These are phyloP conservation scores for Plasmodium vivax DNA, from an alignment of 169 alveolate species.

Conservation along the genomic window DNA sequence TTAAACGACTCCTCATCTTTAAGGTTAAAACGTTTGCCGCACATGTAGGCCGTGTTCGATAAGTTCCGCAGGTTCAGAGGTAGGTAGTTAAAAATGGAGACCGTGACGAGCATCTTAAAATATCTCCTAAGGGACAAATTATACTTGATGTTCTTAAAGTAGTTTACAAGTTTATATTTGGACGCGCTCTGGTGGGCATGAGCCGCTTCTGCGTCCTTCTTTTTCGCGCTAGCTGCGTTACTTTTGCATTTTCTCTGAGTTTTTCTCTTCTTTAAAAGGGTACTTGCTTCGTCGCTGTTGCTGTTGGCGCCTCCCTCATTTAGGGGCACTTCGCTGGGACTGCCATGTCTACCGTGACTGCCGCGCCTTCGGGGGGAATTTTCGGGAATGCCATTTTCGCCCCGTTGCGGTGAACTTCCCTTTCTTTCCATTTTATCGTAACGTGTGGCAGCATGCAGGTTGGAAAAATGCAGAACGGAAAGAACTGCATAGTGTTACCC, in stretches of 20 bases:
- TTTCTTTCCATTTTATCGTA: slow-evolving; percentile 11
- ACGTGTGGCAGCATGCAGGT: background rate
- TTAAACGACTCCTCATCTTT: slow-evolving; percentile 37
- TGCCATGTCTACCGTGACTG: background rate
- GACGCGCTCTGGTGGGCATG: slow-evolving; percentile 13
- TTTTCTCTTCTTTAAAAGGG: background rate
- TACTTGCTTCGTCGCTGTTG: background rate
- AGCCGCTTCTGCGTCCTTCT: slow-evolving; percentile 2
- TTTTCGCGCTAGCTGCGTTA: slow-evolving; percentile 3
- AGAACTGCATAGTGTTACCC: background rate
- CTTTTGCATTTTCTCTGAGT: slow-evolving; percentile 5
- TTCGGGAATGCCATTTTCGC: background rate
- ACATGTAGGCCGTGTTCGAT: slow-evolving; percentile 34
- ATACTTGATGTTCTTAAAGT: slow-evolving; percentile 23
- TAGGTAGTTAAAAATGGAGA: slow-evolving; percentile 43
- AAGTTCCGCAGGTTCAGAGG: slow-evolving; percentile 45
- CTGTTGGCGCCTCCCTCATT: background rate
- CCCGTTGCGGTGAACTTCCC: background rate
- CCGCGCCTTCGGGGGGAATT: background rate
- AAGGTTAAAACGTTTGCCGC: slow-evolving; percentile 28
- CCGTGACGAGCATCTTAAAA: slow-evolving; percentile 58
- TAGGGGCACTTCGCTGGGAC: background rate
- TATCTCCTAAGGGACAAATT: slow-evolving; percentile 44
- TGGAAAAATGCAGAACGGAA: background rate
- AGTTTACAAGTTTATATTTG: slow-evolving; percentile 37